Base-by-base conservation (phyloP, 2,329 filamentous ascomycete species). In the Microcera coccophila region DNA sequence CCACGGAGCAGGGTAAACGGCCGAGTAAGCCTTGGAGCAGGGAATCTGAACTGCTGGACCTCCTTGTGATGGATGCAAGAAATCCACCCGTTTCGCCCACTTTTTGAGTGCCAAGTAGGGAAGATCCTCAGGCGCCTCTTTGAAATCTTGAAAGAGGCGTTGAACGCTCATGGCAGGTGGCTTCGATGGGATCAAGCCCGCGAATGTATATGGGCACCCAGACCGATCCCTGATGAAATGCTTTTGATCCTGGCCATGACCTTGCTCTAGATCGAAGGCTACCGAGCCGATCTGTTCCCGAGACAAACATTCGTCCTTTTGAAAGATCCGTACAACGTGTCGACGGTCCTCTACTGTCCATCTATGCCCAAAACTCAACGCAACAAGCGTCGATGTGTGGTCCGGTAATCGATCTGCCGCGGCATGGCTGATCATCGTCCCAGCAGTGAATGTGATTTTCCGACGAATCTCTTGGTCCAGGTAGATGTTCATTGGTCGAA, bases 71-170 rank as follows among this genome's bases (percentile, higher is more conserved):
- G 39, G 61, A 47, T 82, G 79, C 4, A 87, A 68, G 37, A 83
- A 81, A 53, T 86, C 81, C 3, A 69, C 66, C 33, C 79, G 71
- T 42, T 71, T 75, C 0, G 79, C 74, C 60, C 78, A 78, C 32
- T 61, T 70, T 15, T 53, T 62, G 0, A 81, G 54, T 2, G 64
- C 63, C 2, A 83, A 46, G 53, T 81, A 79, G 0, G 74, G 67
- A 1, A 60, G 62, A n/a, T 79, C 63, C 2, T 60, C 55, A 0
- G 72, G 70, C 0, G 66, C 64, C 0, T 69, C 52, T 0, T 67
- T 62, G 32, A 69, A 72, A 1, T 60, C 59, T 1, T 49, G 45
- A 34, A 68, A 66, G 1, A 59, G 54, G 21, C 62, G 53, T 18
- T 69, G 65, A 0, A 80, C 65, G 5, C 65, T 49, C 1, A 70